Evolutionary conservation across 2,329 filamentous ascomycete genomes (phyloP).

Genomic region (Alternaria burnsii): DNA sequence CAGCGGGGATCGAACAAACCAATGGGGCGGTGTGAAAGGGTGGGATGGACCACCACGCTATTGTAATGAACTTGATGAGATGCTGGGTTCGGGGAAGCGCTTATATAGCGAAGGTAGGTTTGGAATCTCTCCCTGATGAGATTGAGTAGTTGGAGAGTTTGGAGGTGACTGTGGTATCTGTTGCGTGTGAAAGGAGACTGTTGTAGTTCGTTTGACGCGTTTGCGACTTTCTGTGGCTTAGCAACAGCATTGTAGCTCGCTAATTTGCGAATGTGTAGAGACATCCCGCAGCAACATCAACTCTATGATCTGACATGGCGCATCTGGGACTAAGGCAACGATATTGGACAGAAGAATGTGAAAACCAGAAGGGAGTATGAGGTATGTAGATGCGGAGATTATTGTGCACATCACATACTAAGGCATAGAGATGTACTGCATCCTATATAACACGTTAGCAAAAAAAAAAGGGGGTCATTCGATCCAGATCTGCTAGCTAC

Average conservation of each 20-base stretch:
- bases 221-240: background rate
- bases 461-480: background rate
- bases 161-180: background rate
- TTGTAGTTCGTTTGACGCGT: background rate
- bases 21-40: background rate
- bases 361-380: background rate
- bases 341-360: background rate
- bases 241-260: background rate
- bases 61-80: slow-evolving; percentile 1
- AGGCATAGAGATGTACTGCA: too few species aligned
- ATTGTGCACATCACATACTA: background rate
- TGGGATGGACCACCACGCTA: slow-evolving; percentile 1
- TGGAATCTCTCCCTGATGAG: background rate
- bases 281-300: background rate
- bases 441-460: background rate
- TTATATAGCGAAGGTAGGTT: background rate
- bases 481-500: background rate
- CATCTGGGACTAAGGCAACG: background rate
- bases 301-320: background rate
- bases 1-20: background rate
- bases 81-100: background rate
- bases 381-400: background rate
- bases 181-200: background rate
- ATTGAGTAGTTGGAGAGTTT: too few species aligned
- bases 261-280: background rate